Conservation (phyloP, 371 early-diverging fungal genomes). For the Mortierella sp. region DNA sequence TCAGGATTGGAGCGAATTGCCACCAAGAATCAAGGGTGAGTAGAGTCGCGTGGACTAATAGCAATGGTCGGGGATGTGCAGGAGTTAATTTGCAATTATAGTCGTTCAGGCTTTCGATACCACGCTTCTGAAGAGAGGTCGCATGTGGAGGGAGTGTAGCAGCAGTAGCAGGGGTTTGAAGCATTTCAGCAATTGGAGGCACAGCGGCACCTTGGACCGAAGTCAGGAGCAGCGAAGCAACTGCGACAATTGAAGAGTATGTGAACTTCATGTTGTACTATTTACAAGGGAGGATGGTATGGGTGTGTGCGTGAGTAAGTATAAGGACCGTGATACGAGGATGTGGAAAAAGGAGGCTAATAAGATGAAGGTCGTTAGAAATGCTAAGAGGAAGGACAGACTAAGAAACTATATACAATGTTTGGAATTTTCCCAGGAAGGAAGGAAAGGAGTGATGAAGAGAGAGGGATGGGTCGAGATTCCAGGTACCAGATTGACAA, state of each 20-base stretch:
- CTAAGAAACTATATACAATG: slow-evolving; percentile 13
- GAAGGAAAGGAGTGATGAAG: not conserved
- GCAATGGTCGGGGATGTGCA: slow-evolving; percentile 29
- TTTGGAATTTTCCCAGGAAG: slow-evolving; percentile 7
- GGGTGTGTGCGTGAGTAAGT: not conserved
- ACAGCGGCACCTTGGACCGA: slow-evolving; percentile 18
- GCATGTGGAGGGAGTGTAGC: not conserved
- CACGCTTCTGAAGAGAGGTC: slow-evolving; percentile 17
- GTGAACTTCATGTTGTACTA: slow-evolving; percentile 22
- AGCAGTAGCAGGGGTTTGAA: not conserved
- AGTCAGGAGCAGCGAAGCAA: slow-evolving; percentile 5
- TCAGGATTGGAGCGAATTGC: slow-evolving; percentile 24
- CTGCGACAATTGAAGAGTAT: slow-evolving; percentile 4
- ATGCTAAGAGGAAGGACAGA: not conserved
- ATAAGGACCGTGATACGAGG: not conserved
- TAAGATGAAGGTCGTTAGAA: slow-evolving; percentile 8
- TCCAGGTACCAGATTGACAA: slow-evolving; percentile 11
- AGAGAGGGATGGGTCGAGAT: not conserved
- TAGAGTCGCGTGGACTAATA: slow-evolving; percentile 44
- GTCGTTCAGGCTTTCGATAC: slow-evolving; percentile 29
- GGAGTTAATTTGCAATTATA: slow-evolving; percentile 38
- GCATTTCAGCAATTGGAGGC: not conserved
- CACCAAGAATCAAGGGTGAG: slow-evolving; percentile 44
- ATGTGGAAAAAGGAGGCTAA: not conserved
- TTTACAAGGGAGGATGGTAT: not conserved